phyloP scores from a whole-genome alignment of 164 flowering plant genomes.

The Umbilicus rupestris region DNA sequence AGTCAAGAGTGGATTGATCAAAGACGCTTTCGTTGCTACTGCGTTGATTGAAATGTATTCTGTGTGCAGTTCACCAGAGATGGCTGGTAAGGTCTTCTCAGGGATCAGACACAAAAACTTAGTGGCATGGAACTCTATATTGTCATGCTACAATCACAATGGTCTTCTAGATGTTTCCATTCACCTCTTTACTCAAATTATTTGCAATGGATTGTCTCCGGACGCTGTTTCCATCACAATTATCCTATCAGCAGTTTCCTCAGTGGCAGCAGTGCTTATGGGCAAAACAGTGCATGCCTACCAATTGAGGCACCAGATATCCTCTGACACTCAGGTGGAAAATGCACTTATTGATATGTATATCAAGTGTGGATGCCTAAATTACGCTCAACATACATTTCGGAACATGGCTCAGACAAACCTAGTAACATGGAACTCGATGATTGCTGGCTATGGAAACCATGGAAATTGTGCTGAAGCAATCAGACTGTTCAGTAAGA shows the following conservation, averaged over 20 bases:
- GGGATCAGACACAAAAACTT: slow-evolving; percentile 31
- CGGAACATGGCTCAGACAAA: slow-evolving; percentile 23
- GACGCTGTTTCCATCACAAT: slow-evolving; percentile 37
- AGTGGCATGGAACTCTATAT: slow-evolving; percentile 53
- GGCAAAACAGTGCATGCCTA: slow-evolving; percentile 47
- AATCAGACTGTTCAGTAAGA: slow-evolving; percentile 27
- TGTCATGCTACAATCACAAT: slow-evolving; percentile 32
- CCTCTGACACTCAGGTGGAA: slow-evolving; percentile 32
- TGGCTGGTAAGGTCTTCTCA: slow-evolving; percentile 29
- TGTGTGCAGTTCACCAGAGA: slow-evolving; percentile 28
- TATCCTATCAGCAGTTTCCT: slow-evolving; percentile 38
- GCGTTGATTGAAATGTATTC: slow-evolving; percentile 47
- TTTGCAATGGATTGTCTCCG: slow-evolving; percentile 24
- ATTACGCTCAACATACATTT: slow-evolving; percentile 27
- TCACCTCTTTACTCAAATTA: slow-evolving; percentile 28
- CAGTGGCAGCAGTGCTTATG: slow-evolving; percentile 29
- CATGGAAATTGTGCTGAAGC: slow-evolving; percentile 42
- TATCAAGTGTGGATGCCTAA: slow-evolving; percentile 42
- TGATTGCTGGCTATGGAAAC: slow-evolving; percentile 49
- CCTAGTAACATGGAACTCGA: slow-evolving; percentile 45
- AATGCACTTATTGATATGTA: slow-evolving; percentile 52
- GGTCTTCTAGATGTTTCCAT: slow-evolving; percentile 33
- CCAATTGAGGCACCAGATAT: slow-evolving; percentile 25
- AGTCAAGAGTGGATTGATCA: slow-evolving; percentile 27
- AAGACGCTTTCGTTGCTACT: slow-evolving; percentile 37